Conservation (phyloP, 345 rosid genomes). For the Toxicodendron radicans region DNA sequence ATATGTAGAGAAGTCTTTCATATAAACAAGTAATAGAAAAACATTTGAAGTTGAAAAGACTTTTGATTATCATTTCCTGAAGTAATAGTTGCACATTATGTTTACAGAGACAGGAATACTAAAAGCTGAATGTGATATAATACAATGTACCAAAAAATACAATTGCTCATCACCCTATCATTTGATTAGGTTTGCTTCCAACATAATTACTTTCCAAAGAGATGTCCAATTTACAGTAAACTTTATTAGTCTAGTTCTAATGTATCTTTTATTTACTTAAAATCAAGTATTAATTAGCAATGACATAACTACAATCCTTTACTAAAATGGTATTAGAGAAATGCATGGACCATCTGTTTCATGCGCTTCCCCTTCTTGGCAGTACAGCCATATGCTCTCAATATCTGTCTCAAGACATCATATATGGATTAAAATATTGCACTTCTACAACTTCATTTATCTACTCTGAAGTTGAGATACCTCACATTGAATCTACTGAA, state of each 20-base stretch:
- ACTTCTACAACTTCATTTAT: not conserved
- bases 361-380: not conserved
- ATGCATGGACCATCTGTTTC: not conserved
- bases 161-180: not conserved
- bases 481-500: not conserved
- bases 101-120: conserved; percentile 7
- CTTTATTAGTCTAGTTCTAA: not conserved
- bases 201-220: not conserved
- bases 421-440: not conserved
- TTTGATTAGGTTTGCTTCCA: not conserved
- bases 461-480: conserved; percentile 1
- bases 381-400: not conserved
- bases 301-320: not conserved
- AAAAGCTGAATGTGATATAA: not conserved
- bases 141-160: not conserved
- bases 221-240: not conserved
- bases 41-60: not conserved
- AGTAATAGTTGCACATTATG: not conserved
- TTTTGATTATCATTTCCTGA: not conserved
- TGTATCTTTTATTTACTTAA: not conserved
- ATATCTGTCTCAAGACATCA: not conserved
- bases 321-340: not conserved
- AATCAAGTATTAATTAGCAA: not conserved
- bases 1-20: not conserved
- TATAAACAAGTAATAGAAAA: not conserved